Percentiles rank a stretch among this genome's conserved stretches.
These are phyloP conservation scores for Xylaria sp. DNA, from an alignment of 2,329 filamentous ascomycete genomes.

Conservation along the genomic window DNA sequence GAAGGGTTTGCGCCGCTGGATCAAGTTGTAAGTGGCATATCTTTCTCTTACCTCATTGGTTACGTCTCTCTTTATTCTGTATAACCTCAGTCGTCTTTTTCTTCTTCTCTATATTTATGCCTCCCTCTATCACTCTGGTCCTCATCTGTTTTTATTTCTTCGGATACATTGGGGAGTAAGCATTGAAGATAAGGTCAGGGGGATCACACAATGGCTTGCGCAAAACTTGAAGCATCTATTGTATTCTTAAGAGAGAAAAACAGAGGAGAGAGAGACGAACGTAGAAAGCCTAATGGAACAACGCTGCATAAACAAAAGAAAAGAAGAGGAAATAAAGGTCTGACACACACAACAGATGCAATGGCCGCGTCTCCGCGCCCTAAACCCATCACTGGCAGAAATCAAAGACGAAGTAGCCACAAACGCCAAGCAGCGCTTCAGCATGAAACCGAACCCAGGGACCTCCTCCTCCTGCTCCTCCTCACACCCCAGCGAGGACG, in stretches of 20 bases:
- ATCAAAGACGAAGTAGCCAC: conserved; percentile 74
- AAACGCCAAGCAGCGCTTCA: conserved; percentile 93
- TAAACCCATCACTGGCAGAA: conserved; percentile 80
- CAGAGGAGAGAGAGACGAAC: not conserved
- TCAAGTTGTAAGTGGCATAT: conserved; percentile 63
- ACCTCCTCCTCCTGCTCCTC: conserved; percentile 44
- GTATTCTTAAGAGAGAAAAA: not conserved
- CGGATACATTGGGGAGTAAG: not conserved
- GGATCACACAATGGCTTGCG: not conserved
- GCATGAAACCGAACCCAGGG: conserved; percentile 69
- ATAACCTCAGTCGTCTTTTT: too few relatives aligned
- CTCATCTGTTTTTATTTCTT: not conserved
- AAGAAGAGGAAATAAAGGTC: not conserved
- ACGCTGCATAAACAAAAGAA: not conserved
- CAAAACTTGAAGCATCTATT: not conserved
- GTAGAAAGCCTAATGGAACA: too few relatives aligned
- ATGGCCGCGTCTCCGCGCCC: conserved; percentile 69
- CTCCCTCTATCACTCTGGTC: not conserved
- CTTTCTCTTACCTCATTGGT: conserved; percentile 24
- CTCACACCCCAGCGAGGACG: conserved; percentile 46
- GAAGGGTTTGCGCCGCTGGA: conserved; percentile 70
- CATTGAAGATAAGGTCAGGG: not conserved
- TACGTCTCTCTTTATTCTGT: not conserved
- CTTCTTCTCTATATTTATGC: conserved; percentile 10
- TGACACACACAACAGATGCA: conserved; percentile 54